These are phyloP conservation scores for Colletotrichum truncatum DNA, from an alignment of 2,329 filamentous ascomycete species.

Conservation along the genomic window DNA sequence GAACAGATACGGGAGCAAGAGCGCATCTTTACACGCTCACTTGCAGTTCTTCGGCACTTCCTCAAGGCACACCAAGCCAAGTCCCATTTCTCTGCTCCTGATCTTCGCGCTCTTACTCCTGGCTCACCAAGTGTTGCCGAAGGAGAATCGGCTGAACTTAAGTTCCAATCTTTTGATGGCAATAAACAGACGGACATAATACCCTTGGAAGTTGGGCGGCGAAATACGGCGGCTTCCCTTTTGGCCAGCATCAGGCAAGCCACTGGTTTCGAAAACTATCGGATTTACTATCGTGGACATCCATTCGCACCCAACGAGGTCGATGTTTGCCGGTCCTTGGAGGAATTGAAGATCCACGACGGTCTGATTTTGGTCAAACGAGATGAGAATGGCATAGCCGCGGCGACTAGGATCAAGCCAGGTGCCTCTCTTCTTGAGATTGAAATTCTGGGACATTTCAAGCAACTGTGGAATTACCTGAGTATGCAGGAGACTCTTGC, in stretches of 20 bases:
- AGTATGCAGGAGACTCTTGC: slow-evolving; percentile 76
- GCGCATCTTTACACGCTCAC: slow-evolving; percentile 72
- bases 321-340: slow-evolving; percentile 69
- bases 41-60: slow-evolving; percentile 75
- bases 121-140: slow-evolving; percentile 60
- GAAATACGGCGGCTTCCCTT: slow-evolving; percentile 77
- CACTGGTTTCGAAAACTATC: slow-evolving; percentile 81
- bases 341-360: slow-evolving; percentile 72
- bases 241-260: slow-evolving; percentile 72
- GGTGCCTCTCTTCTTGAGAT: slow-evolving; percentile 74
- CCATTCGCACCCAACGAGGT: slow-evolving; percentile 69
- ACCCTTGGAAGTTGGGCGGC: slow-evolving; percentile 71
- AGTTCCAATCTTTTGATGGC: slow-evolving; percentile 79
- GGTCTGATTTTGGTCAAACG: slow-evolving; percentile 74
- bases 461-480: slow-evolving; percentile 84
- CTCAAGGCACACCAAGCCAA: slow-evolving; percentile 71
- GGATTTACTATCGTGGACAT: slow-evolving; percentile 75
- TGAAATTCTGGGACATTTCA: slow-evolving; percentile 83
- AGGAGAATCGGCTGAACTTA: slow-evolving; percentile 73
- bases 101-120: slow-evolving; percentile 62
- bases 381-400: slow-evolving; percentile 56
- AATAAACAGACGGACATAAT: slow-evolving; percentile 67
- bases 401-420: slow-evolving; percentile 54
- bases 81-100: slow-evolving; percentile 67
- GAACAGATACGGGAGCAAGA: slow-evolving; percentile 63